Percentiles rank a stretch among this genome's conserved stretches.
Evolutionary conservation across 345 rosid species (phyloP).

Genomic region (Gossypium raimondii): DNA sequence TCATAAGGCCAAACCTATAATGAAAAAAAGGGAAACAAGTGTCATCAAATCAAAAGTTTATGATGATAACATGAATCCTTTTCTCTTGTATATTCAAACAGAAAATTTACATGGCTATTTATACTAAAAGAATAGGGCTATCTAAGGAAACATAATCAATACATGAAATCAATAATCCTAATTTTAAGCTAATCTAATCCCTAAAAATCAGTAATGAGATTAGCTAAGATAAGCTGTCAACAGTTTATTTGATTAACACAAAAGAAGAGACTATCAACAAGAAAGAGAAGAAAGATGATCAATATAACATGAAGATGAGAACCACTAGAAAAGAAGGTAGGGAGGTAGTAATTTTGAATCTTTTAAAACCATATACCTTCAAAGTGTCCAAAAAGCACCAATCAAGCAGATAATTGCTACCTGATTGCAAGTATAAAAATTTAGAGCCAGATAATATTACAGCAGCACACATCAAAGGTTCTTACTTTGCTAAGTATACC

Average conservation of each 20-base stretch:
- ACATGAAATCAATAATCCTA: no score
- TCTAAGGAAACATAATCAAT: no score
- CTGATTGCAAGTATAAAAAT: conserved; percentile 6
- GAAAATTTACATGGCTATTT: no score
- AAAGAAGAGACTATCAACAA: background rate
- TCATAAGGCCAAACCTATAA: conserved; percentile 92
- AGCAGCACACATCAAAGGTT: conserved; percentile 8
- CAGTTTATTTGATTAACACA: background rate
- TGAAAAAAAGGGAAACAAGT: background rate
- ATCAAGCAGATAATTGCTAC: background rate
- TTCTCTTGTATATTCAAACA: no score
- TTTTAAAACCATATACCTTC: background rate
- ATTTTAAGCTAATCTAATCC: no score
- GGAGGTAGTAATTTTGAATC: background rate
- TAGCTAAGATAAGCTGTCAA: background rate
- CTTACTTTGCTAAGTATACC: conserved; percentile 85
- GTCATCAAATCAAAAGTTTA: background rate
- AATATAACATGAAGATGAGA: conserved; percentile 10
- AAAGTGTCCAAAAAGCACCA: conserved; percentile 7
- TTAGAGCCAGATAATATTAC: background rate
- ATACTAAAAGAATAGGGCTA: no score
- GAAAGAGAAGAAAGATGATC: background rate
- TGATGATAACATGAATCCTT: no score
- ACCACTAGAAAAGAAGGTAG: background rate
- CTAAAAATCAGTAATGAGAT: no score